Evolutionary conservation across 2,329 filamentous ascomycete species (phyloP), one percentile per base, ranked within the genome.

Genomic region (Fusarium mangiferae): DNA sequence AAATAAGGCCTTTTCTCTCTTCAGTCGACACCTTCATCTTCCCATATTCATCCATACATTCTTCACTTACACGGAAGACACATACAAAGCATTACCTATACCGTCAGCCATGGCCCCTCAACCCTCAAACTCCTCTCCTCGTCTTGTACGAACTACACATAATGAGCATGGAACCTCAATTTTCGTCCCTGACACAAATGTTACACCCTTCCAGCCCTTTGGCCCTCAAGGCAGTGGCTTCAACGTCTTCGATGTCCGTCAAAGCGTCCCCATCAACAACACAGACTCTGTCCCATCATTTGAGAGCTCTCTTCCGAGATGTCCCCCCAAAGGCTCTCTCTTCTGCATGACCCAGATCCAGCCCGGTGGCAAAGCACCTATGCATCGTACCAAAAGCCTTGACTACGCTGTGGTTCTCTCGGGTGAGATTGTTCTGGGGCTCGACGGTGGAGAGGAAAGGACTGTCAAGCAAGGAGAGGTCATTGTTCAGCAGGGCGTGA

Each of bases 361-460:
- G 24, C 80, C 81, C 7, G 74, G 70, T 0, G 74, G 61, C 20
- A 74, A 65, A 52, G 78, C 77, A 13, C 84, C 83, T 3, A 83
- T 85, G 81, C 84, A 85, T 68, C 83, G 84, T 18, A 85, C 84
- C 3, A 56, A 79, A 39, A 85, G 79, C 54, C 69, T 84, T 14
- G 84, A 86, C 72, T 86, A 85, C 60, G 77, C 73, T 22, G 75
- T 83, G 36, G 78, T 87, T 22, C 22, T 86, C 13, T 77, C 80
- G 13, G 84, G 85, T 5, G 79, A 81, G 62, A 80, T 86, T 11
- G 82, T 83, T 8, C 70, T 85, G n/a, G 74, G 65, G 10, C 79
- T 87, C 3, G 85, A 86, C 66, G 75, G 78, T 7, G 84, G 84
- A 11, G 83, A 83, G 55, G 83, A 84, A 75, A 84, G 78, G 68